Base-by-base conservation (phyloP, 495 filamentous ascomycete species). In the Penicillium bialowiezense region DNA sequence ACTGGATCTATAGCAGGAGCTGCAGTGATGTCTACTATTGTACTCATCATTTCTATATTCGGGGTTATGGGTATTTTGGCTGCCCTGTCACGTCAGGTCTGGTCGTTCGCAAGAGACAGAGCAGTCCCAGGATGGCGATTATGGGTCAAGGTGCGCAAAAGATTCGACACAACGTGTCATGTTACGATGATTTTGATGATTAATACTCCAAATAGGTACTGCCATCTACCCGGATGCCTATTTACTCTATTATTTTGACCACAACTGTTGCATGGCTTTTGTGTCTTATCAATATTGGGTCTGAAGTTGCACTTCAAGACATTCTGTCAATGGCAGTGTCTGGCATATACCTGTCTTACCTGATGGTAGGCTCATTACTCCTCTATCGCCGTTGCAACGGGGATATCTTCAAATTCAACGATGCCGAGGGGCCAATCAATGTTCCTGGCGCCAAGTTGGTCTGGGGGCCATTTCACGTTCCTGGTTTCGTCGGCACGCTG, bases 61-160 rank as follows among this genome's bases (percentile, higher is more conserved):
- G 29, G 29, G 3, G 29, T 65, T 38, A 70, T 81, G 44, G 73
- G 68, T 35, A 55, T 74, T 12, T 50, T 79, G 2, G 77, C 80
- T 8, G 68, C 77, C 0, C 67, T 70, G 2, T 79, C 75, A 12
- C 71, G 82, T 6, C 71, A 77, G 46, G 58, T 68, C 5, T 85
- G 78, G 75, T 71, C 81, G 1, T 85, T 86, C 55, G 75, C 82
- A 3, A 57, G 80, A 24, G 82, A 86, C 48, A 55, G 69, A 13
- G 82, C 77, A 14, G 58, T 85, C 0, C 82, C 82, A 0, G 79
- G 77, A 32, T 75, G 72, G 43, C 46, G 43, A 10, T 65, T 69
- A 34, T 74, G 81, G 41, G 65, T 59, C 31, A 61, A 71, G 32
- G 76, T 73, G 36, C 18, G 46, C 39, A 17, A 33, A 32, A 5